Base-by-base conservation (phyloP, 441 rosid species). In the Euphorbia corollata region DNA sequence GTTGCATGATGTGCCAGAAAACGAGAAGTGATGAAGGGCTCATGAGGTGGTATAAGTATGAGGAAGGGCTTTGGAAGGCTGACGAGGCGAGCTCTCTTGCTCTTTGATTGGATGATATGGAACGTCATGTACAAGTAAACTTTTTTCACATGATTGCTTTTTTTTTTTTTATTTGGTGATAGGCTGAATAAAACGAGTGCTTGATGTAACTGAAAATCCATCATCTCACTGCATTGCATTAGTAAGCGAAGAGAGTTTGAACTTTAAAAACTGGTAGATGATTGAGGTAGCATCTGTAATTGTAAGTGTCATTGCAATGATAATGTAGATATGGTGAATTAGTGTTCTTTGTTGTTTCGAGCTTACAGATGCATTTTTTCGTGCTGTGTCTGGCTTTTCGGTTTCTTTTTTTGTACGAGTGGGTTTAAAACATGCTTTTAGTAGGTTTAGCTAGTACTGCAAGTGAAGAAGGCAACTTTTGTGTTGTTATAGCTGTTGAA, bases 21-120 rank as follows among this genome's bases (percentile, higher is more conserved):
- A 87, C 92, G 4, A 81, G 64, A 69, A 75, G 9, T 13, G 96
- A 92, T 39, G 96, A 87, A 76, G 98, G 98, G 73, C 75, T 88
- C 18, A 78, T 92, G 87, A 84, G 93, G 72, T 90, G 98, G 98
- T 84, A 92, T 61, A 86, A 74, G 80, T 92, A 92, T 16, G 94
- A 88, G 68, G 87, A 88, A 78, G 94, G 87, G 58, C 74, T 82
- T 50, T 90, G 97, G 98, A 90, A 90, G 71, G 79, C 71, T 4
- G 96, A 92, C 59, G 96, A 88, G 80, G 83, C 74, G 39, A 68
- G 75, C 59, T 86, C 90, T 69, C 87, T 92, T 71, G 81, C 87
- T 55, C 84, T 90, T 73, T 85, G 82, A 84, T 64, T 62, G 39
- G 69, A 70, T 69, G 50, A 5, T 8, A 45, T 13, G 50, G 16